Conservation (phyloP, 2,329 filamentous ascomycete genomes). For the Emericellopsis atlantica region DNA sequence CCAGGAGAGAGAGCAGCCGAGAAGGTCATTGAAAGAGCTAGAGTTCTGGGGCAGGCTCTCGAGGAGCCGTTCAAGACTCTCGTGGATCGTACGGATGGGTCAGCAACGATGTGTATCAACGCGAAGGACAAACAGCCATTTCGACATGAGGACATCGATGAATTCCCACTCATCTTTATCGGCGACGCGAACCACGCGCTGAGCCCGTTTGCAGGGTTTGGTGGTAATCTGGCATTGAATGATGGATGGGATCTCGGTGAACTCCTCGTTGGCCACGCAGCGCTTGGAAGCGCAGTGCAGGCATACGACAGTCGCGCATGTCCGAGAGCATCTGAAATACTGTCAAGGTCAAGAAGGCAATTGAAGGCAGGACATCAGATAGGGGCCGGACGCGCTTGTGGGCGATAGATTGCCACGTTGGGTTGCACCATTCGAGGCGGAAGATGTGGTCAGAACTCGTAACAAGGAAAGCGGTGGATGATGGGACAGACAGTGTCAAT, state of each 20-base stretch:
- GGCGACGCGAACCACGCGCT: slow-evolving; percentile 38
- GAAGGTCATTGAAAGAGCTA: slow-evolving; percentile 15
- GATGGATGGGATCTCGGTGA: slow-evolving; percentile 33
- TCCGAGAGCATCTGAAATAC: slow-evolving; percentile 16
- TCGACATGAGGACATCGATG: slow-evolving; percentile 13
- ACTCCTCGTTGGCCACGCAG: slow-evolving; percentile 14
- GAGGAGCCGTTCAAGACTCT: slow-evolving; percentile 25
- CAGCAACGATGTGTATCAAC: slow-evolving; percentile 23
- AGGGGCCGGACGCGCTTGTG: slow-evolving; percentile 10
- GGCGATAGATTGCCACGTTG: not conserved
- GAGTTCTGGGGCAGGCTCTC: slow-evolving; percentile 19
- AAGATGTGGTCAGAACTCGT: no score
- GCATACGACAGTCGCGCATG: slow-evolving; percentile 22
- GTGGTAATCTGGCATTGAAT: slow-evolving; percentile 32
- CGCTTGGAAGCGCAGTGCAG: slow-evolving; percentile 12
- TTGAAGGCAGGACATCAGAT: slow-evolving; percentile 9
- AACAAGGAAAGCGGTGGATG: no score
- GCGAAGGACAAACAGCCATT: slow-evolving; percentile 31
- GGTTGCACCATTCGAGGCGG: no score
- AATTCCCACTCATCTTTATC: slow-evolving; percentile 25
- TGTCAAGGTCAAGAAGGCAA: slow-evolving; percentile 10
- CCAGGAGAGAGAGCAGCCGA: slow-evolving; percentile 4
- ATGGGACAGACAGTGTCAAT: no score
- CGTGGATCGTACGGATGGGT: slow-evolving; percentile 22
- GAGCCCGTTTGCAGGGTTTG: slow-evolving; percentile 33